Evolutionary conservation across 2,329 filamentous ascomycete genomes (phyloP).

Genomic region (Pyricularia sp.): DNA sequence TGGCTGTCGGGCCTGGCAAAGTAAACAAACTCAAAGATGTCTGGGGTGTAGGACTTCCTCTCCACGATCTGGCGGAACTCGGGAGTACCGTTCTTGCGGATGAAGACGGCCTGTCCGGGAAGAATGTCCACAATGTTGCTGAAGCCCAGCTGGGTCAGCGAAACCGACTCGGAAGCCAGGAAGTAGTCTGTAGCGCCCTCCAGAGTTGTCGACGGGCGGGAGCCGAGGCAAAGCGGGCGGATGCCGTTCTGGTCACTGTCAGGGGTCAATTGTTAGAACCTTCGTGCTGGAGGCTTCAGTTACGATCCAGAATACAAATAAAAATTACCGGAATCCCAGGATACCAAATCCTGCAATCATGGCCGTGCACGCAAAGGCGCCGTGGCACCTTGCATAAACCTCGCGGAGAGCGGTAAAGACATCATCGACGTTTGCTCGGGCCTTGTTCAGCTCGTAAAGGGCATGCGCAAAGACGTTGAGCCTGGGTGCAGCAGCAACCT

Average conservation of each 20-base stretch:
- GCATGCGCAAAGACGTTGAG: constrained; percentile 83
- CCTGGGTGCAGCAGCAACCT: background rate
- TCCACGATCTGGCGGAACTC: constrained; percentile 67
- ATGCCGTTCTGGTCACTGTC: constrained; percentile 68
- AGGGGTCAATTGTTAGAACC: background rate
- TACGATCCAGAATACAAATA: background rate
- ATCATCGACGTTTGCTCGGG: constrained; percentile 72
- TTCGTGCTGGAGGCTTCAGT: background rate
- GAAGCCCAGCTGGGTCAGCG: constrained; percentile 74
- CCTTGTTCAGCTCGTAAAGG: constrained; percentile 75
- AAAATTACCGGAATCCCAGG: constrained; percentile 46
- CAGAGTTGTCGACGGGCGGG: constrained; percentile 54
- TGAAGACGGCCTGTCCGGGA: constrained; percentile 56
- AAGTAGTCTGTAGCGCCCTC: constrained; percentile 71
- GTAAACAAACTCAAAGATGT: constrained; percentile 85
- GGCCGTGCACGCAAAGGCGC: constrained; percentile 74
- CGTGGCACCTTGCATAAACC: constrained; percentile 67
- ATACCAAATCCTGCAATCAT: constrained; percentile 80
- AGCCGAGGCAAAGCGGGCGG: constrained; percentile 72
- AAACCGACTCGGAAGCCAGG: constrained; percentile 83
- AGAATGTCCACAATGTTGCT: constrained; percentile 65
- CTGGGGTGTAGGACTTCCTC: constrained; percentile 64
- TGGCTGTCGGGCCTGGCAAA: constrained; percentile 73
- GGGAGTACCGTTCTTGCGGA: constrained; percentile 66
- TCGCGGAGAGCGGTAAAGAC: constrained; percentile 63